Conservation (phyloP, 371 early-diverging fungal genomes). For the Mortierella sp. region DNA sequence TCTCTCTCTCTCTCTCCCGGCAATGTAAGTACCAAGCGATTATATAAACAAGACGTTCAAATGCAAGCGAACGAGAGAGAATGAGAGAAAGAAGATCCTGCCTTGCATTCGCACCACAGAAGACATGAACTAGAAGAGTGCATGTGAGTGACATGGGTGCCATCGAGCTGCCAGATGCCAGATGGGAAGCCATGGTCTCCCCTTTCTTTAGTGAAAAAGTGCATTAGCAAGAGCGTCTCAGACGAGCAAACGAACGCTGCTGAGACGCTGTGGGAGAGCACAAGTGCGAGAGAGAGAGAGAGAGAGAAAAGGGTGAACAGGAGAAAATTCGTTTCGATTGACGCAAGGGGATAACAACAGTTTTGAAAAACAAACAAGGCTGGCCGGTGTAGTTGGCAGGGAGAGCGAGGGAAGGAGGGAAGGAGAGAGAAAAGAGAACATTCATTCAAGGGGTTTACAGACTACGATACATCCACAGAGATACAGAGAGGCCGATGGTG, state of each 20-base stretch:
- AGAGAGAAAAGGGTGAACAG: neutral
- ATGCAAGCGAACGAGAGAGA: neutral
- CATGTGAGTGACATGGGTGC: no score
- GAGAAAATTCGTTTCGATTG: constrained; percentile 6
- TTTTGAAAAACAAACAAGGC: neutral
- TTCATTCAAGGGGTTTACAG: neutral
- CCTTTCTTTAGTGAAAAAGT: no score
- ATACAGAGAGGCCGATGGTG: neutral
- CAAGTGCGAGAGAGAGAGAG: neutral
- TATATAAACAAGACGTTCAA: no score
- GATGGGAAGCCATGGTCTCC: no score
- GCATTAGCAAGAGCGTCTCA: no score
- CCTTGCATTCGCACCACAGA: neutral
- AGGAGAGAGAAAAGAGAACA: neutral
- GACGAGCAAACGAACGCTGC: no score
- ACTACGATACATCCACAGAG: neutral
- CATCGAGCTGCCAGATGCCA: no score
- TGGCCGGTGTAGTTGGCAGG: neutral
- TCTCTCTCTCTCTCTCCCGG: no score
- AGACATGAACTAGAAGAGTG: no score
- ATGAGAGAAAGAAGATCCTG: neutral
- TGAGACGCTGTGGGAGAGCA: no score
- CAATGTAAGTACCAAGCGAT: neutral
- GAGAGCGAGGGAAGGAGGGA: neutral
- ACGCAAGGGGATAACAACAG: neutral